phyloP scores from a whole-genome alignment of 2,329 filamentous ascomycete genomes.

The Phialophora chinensis region DNA sequence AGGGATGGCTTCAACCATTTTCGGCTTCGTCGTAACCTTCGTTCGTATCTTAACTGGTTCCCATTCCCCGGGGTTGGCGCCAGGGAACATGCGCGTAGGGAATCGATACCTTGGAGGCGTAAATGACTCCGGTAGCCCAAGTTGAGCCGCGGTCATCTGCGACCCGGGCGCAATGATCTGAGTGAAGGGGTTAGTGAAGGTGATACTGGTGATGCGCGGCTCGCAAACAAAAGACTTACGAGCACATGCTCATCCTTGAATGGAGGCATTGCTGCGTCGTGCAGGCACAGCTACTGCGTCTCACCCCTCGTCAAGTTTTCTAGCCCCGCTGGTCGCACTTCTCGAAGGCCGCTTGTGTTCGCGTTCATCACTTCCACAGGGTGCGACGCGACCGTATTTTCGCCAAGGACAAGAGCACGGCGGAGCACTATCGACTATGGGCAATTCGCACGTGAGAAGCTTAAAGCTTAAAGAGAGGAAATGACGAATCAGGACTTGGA shows the following conservation, averaged over 20 bases:
- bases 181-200: constrained; percentile 22
- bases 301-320: constrained; percentile 14
- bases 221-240: constrained; percentile 44
- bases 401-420: not conserved
- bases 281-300: constrained; percentile 9
- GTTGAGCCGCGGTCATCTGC: constrained; percentile 86
- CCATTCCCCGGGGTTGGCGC: constrained; percentile 75
- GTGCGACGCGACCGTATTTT: constrained; percentile 8
- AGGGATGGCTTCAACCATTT: constrained; percentile 23
- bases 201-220: not conserved
- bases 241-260: constrained; percentile 61
- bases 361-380: constrained; percentile 2
- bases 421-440: not conserved
- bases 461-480: not conserved
- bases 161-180: constrained; percentile 70
- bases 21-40: constrained; percentile 43
- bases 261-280: constrained; percentile 49
- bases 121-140: constrained; percentile 86
- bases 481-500: not conserved
- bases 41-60: constrained; percentile 81
- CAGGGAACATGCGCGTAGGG: constrained; percentile 89
- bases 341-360: not conserved
- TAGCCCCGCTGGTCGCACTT: constrained; percentile 7
- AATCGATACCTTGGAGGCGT: constrained; percentile 87
- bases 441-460: not conserved